Base-by-base conservation (phyloP, 768 basidiomycete genomes). In the Russula ochroleuca region DNA sequence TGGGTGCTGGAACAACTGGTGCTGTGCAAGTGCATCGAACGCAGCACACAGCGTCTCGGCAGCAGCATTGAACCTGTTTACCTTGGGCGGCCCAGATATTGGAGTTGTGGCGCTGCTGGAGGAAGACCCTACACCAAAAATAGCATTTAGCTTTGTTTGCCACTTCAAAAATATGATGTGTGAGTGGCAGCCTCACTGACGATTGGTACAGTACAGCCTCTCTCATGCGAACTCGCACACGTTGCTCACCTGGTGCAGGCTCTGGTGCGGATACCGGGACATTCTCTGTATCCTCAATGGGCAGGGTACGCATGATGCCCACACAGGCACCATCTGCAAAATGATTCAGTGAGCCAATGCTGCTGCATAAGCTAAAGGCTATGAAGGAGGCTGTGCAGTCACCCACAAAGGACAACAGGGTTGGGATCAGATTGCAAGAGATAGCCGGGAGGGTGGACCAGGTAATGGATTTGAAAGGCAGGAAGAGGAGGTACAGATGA, bases 241-340 rank as follows among this genome's bases (percentile, higher is more conserved):
- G 59, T 45, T 54, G 61, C 50, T 64, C 57, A 3, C 37, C 56
- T 23, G 48, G 65, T 9, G n/a, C 56, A 3, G 49, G 31, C 43
- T 53, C 62, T 38, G 19, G 11, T 11, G 57, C 60, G 5, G 59
- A 64, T 38, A 73, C 74, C 1, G 76, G 72, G 11, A 76, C 54
- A 53, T 78, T 78, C 70, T 78, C 77, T 33, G 59, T 62, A 15
- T 77, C 74, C 17, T 74, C 70, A 38, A 54, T n/a, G 64, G 59
- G 13, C 54, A 61, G 67, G 69, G 33, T 53, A 66, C 1, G 71
- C 70, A 37, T 68, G 70, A 17, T 72, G 75, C 3, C 77, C 78
- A 31, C 75, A 79, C 78, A 25, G 88, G 88, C 4, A 85, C 91
- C 93, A 95, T 95, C 78, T 95, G 92, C n/a, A n/a, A n/a, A n/a